Conservation (phyloP, 306 rosid species). For the Castanea mollissima region DNA sequence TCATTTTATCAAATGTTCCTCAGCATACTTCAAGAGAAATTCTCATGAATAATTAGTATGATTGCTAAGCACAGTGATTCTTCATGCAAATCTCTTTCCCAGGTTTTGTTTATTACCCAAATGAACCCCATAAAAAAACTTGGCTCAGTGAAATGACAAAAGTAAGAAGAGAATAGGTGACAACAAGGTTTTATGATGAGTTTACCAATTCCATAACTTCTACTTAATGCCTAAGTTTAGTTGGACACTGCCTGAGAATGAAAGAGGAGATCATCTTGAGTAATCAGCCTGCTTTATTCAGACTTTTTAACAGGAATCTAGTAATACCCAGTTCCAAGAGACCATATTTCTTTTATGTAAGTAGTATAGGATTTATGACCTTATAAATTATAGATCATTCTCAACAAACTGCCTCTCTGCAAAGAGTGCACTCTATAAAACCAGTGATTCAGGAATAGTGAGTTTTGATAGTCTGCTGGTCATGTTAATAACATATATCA, state of each 20-base stretch:
- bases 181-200: constrained; percentile 3
- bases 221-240: background rate
- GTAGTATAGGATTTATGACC: too few relatives aligned
- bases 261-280: constrained; percentile 1
- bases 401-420: too few relatives aligned
- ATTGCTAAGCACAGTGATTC: background rate
- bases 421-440: too few relatives aligned
- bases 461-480: constrained; percentile 10
- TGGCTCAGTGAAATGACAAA: background rate
- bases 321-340: constrained; percentile 3
- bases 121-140: background rate
- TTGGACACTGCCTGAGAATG: constrained; percentile 1
- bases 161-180: constrained; percentile 13
- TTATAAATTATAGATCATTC: too few relatives aligned
- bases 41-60: background rate
- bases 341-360: background rate
- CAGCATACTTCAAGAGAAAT: background rate
- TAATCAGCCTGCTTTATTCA: constrained; percentile 15
- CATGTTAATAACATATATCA: background rate
- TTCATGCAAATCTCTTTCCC: background rate
- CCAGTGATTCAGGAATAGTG: background rate
- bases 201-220: constrained; percentile 15
- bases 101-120: background rate
- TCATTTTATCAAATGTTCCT: constrained; percentile 22
- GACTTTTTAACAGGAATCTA: background rate